Evolutionary conservation across 2,329 filamentous ascomycete genomes (phyloP).

Genomic region (Nothomitra cinnamomea): DNA sequence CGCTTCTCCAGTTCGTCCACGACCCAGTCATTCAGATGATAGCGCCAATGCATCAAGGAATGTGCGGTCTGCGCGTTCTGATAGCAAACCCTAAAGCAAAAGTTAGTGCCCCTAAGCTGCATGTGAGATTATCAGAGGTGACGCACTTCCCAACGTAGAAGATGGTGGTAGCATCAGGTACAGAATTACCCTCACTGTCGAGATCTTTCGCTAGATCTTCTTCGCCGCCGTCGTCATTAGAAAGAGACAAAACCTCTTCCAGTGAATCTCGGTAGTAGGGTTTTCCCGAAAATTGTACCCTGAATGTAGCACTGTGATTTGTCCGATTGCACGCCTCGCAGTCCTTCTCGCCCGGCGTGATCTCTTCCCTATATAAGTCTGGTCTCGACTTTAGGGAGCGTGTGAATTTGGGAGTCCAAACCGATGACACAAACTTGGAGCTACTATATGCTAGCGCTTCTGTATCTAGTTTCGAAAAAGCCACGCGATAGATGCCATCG

Average conservation of each 20-base stretch:
- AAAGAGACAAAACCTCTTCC: constrained; percentile 34
- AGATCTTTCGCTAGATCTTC: constrained; percentile 31
- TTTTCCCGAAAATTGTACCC: constrained; percentile 44
- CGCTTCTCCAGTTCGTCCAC: constrained; percentile 40
- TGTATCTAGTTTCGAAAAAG: constrained; percentile 55
- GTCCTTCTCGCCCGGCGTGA: constrained; percentile 26
- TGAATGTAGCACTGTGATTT: constrained; percentile 48
- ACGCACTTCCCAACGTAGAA: constrained; percentile 36
- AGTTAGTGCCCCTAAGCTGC: neutral
- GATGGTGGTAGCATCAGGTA: constrained; percentile 27
- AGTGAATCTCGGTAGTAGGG: constrained; percentile 50
- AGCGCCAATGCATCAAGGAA: constrained; percentile 58
- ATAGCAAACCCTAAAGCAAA: constrained; percentile 32
- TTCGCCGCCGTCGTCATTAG: constrained; percentile 40
- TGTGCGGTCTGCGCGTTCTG: constrained; percentile 53
- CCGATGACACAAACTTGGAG: constrained; percentile 55
- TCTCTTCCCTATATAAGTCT: constrained; percentile 32
- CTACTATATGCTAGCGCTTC: constrained; percentile 50
- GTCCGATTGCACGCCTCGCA: constrained; percentile 58
- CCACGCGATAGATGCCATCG: constrained; percentile 47
- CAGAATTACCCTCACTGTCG: constrained; percentile 29
- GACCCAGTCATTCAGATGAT: constrained; percentile 55
- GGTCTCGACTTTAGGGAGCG: constrained; percentile 49
- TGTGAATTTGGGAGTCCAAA: constrained; percentile 52
- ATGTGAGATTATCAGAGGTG: neutral